Evolutionary conservation across 2,329 filamentous ascomycete genomes (phyloP).

Genomic region (Verruconis gallopava): DNA sequence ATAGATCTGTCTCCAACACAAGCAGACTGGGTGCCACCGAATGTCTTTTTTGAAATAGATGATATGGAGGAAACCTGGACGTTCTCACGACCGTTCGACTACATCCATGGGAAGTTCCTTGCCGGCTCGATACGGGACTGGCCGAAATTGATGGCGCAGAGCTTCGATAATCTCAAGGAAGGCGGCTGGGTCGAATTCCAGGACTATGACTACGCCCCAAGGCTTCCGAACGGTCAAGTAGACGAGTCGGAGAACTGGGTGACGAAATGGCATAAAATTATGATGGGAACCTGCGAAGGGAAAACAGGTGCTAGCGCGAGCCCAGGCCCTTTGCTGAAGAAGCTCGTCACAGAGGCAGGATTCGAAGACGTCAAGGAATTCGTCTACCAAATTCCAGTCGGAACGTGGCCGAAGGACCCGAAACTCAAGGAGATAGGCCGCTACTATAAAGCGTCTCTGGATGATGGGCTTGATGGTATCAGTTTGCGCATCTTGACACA

Average conservation of each 20-base stretch:
- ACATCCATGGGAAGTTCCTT: constrained; percentile 42
- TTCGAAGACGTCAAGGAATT: constrained; percentile 31
- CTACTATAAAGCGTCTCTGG: constrained; percentile 14
- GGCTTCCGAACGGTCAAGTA: constrained; percentile 35
- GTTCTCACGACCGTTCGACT: constrained; percentile 38
- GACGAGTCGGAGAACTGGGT: constrained; percentile 5
- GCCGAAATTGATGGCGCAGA: constrained; percentile 29
- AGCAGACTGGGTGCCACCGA: constrained; percentile 36
- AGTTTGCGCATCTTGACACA: constrained; percentile 13
- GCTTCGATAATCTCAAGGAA: constrained; percentile 27
- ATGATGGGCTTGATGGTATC: constrained; percentile 19
- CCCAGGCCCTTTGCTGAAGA: constrained; percentile 27
- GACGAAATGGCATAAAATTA: neutral
- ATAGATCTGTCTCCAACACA: constrained; percentile 27
- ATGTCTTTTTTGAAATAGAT: constrained; percentile 46
- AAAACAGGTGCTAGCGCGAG: constrained; percentile 25
- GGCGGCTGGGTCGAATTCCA: constrained; percentile 12
- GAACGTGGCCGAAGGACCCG: constrained; percentile 21
- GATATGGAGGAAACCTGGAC: constrained; percentile 48
- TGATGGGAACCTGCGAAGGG: constrained; percentile 12
- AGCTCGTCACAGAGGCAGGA: constrained; percentile 28
- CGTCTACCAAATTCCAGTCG: constrained; percentile 22
- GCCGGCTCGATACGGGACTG: constrained; percentile 42
- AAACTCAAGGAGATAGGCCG: constrained; percentile 22
- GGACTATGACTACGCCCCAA: constrained; percentile 20